phyloP scores from a whole-genome alignment of 495 filamentous ascomycete genomes.

The Rostrohypoxylon terebratum region DNA sequence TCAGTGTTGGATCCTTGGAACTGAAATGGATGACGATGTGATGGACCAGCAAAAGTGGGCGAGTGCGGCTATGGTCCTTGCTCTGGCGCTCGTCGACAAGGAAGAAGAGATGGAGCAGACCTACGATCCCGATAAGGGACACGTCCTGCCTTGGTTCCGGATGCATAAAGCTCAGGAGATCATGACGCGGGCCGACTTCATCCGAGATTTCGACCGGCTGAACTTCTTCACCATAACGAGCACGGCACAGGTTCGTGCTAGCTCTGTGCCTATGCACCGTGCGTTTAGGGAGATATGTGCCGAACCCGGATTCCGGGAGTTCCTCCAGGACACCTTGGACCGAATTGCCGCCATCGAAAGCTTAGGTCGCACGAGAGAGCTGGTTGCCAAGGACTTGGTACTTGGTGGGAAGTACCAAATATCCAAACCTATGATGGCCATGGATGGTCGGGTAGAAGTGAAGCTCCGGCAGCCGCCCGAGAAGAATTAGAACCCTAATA shows the following conservation, averaged over 20 bases:
- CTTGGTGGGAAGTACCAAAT: constrained; percentile 84
- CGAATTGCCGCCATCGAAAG: constrained; percentile 92
- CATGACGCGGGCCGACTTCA: constrained; percentile 97
- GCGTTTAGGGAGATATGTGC: constrained; percentile 87
- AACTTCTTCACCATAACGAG: constrained; percentile 97
- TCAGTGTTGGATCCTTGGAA: constrained; percentile 92
- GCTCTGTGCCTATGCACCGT: constrained; percentile 94
- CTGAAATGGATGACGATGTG: constrained; percentile 97
- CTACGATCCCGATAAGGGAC: constrained; percentile 73
- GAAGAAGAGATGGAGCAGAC: constrained; percentile 73
- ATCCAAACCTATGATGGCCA: constrained; percentile 49
- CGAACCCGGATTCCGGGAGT: constrained; percentile 78
- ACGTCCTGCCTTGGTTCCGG: constrained; percentile 82
- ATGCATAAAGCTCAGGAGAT: constrained; percentile 86
- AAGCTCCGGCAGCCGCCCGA: constrained; percentile 35
- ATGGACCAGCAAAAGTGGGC: constrained; percentile 99
- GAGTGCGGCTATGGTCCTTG: constrained; percentile 90
- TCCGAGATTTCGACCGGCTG: constrained; percentile 88
- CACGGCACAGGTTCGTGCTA: constrained; percentile 86
- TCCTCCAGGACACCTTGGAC: constrained; percentile 82
- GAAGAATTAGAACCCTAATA: not conserved
- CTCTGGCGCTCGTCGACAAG: constrained; percentile 85
- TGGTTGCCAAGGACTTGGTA: constrained; percentile 85
- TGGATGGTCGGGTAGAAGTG: constrained; percentile 46
- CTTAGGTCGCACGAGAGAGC: constrained; percentile 87